Evolutionary conservation across 192 early-diverging fungal genomes (phyloP).

Genomic region (Pilobolus umbonatus): DNA sequence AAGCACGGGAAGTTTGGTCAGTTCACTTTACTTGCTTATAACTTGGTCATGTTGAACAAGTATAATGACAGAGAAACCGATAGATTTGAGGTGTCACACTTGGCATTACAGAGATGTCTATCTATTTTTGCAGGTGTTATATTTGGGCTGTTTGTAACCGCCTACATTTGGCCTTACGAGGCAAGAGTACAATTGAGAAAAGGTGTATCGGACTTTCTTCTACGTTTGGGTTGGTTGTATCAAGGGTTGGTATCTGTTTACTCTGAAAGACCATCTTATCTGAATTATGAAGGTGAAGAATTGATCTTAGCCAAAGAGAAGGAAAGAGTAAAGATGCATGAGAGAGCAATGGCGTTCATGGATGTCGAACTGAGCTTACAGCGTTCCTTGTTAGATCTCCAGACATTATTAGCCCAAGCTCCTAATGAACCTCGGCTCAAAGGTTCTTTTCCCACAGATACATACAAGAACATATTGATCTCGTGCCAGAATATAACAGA

Average conservation of each 20-base stretch:
- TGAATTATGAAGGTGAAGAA: background rate
- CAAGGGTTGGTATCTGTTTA: constrained; percentile 57
- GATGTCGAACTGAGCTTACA: constrained; percentile 69
- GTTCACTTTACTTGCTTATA: constrained; percentile 72
- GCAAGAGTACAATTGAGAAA: constrained; percentile 76
- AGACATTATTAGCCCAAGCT: constrained; percentile 59
- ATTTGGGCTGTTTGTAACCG: constrained; percentile 61
- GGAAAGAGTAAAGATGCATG: background rate
- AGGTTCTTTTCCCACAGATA: constrained; percentile 63
- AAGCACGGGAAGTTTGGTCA: constrained; percentile 72
- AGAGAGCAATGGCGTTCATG: constrained; percentile 53
- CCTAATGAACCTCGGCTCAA: constrained; percentile 79
- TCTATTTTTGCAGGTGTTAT: constrained; percentile 68
- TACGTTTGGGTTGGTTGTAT: constrained; percentile 68
- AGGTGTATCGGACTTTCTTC: constrained; percentile 65
- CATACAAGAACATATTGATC: constrained; percentile 60
- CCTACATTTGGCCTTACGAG: constrained; percentile 80
- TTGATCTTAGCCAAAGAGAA: constrained; percentile 5
- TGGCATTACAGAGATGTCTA: constrained; percentile 58
- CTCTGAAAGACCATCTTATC: constrained; percentile 13
- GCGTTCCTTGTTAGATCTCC: constrained; percentile 55
- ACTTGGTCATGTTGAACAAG: constrained; percentile 72
- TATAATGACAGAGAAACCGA: constrained; percentile 64
- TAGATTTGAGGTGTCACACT: constrained; percentile 34
- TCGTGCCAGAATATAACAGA: constrained; percentile 75